Evolutionary conservation across 345 rosid genomes (phyloP), one percentile per base, ranked within the genome.

Genomic region (Hibiscus mutabilis): DNA sequence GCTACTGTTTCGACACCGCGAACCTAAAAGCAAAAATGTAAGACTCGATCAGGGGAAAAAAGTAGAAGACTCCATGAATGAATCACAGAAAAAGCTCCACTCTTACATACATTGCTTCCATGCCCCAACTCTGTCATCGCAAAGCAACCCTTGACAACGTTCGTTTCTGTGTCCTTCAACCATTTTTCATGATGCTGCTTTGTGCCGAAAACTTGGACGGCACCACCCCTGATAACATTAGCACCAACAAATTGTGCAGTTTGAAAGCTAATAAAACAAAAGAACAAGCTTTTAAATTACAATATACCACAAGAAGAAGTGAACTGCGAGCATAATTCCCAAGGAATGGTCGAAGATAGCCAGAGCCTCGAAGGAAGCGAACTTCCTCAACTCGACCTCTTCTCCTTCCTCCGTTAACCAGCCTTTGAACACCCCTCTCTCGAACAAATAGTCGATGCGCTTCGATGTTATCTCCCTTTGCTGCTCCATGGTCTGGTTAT

Each of bases 41-140:
- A 27, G 47, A 64, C 31, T 29, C 19, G 37, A 67, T 18, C 47
- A 25, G 47, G 25, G 22, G 21, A 49, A 24, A 49, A 49, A 3
- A 59, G 46, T 18, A 8, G 0, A 44, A 61, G 51, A 35, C 46
- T 40, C 60, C 57, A 70, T 37, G 16, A 60, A 65, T 3, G 4
- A 70, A 29, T 70, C n/a, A 35, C 60, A 49, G 27, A 49, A 57
- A 13, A 53, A 13, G 33, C 15, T 42, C 3, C 49, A 56, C 60
- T 13, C 71, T 60, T 40, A 44, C 91, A 65, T 90, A 91, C 98
- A 84, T 94, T 94, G 81, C 97, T 94, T 83, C 98, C 98, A 82
- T 94, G 98, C 65, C 98, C 98, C 83, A 94, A 74, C 80, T 94
- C 98, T 1, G 97, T 81, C 97, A 94, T 94, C 2, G 98, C 91